These are phyloP conservation scores for Pseudogymnoascus sp. DNA, from an alignment of 2,329 filamentous ascomycete species.

Conservation along the genomic window DNA sequence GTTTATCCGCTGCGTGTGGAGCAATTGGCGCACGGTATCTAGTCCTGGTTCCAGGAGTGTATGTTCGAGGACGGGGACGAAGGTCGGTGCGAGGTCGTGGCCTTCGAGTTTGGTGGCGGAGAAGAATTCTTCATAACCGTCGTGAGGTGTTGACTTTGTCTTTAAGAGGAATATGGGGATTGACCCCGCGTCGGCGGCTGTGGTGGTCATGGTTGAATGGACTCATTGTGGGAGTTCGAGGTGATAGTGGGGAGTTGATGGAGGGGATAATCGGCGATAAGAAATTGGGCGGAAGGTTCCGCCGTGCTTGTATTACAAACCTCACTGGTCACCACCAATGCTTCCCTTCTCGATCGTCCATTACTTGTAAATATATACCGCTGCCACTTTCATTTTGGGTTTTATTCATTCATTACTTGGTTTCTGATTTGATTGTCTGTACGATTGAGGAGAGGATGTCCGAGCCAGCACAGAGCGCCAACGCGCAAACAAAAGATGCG, in stretches of 20 bases:
- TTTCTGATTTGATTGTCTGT: background rate
- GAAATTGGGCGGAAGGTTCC: constrained; percentile 10
- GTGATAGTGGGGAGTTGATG: background rate
- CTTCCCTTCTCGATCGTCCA: background rate
- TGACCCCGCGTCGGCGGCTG: constrained; percentile 13
- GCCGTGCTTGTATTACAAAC: constrained; percentile 10
- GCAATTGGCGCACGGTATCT: constrained; percentile 40
- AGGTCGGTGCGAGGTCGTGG: constrained; percentile 50
- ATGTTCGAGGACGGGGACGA: constrained; percentile 72
- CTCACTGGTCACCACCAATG: background rate
- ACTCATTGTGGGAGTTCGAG: background rate
- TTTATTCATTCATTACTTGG: background rate
- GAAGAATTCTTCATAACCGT: constrained; percentile 66
- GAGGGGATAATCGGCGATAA: constrained; percentile 27
- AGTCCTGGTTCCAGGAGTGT: constrained; percentile 54
- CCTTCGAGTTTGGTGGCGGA: constrained; percentile 33
- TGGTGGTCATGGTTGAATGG: constrained; percentile 13
- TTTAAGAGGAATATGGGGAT: constrained; percentile 65
- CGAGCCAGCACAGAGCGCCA: constrained; percentile 19
- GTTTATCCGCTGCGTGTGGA: constrained; percentile 38
- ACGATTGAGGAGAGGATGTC: background rate
- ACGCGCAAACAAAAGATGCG: constrained; percentile 22
- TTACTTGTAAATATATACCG: background rate
- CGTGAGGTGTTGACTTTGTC: constrained; percentile 62
- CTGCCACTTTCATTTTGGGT: background rate